phyloP scores from a whole-genome alignment of 2,329 filamentous ascomycete genomes.

The Cladosporium cucumerinum region DNA sequence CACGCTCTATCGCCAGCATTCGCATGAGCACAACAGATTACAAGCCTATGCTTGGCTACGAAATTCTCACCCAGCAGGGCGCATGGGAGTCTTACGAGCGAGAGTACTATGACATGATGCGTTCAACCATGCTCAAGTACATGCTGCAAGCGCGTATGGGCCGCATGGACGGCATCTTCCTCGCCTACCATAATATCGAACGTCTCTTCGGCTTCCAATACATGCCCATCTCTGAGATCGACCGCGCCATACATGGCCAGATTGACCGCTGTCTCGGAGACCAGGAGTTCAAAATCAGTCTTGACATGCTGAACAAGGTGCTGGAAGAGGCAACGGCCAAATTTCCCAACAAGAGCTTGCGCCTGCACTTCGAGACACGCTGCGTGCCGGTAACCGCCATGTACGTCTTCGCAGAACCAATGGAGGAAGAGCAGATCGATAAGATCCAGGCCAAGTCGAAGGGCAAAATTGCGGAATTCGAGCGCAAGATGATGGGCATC shows the following conservation, averaged over 20 bases:
- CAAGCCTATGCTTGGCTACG: slow-evolving; percentile 76
- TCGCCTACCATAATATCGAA: slow-evolving; percentile 91
- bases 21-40: slow-evolving; percentile 78
- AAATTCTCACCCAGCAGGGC: slow-evolving; percentile 73
- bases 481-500: slow-evolving; percentile 46
- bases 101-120: slow-evolving; percentile 95
- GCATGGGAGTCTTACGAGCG: slow-evolving; percentile 89
- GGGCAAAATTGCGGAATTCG: slow-evolving; percentile 64
- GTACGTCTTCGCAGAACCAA: slow-evolving; percentile 87
- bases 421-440: slow-evolving; percentile 68
- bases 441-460: slow-evolving; percentile 68
- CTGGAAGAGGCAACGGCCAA: slow-evolving; percentile 70
- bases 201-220: slow-evolving; percentile 99
- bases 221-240: slow-evolving; percentile 81
- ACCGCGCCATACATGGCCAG: slow-evolving; percentile 81
- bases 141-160: slow-evolving; percentile 95
- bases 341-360: slow-evolving; percentile 61
- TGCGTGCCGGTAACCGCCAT: slow-evolving; percentile 45
- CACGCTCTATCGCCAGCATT: slow-evolving; percentile 83
- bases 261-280: slow-evolving; percentile 66
- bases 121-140: slow-evolving; percentile 92
- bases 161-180: slow-evolving; percentile 97
- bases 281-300: slow-evolving; percentile 77
- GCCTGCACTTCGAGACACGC: slow-evolving; percentile 47
- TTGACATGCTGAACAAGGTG: slow-evolving; percentile 74